Percentiles rank a stretch among this genome's conserved stretches.
These are phyloP conservation scores for Zasmidium angulare DNA, from an alignment of 2,329 filamentous ascomycete species.

Conservation along the genomic window DNA sequence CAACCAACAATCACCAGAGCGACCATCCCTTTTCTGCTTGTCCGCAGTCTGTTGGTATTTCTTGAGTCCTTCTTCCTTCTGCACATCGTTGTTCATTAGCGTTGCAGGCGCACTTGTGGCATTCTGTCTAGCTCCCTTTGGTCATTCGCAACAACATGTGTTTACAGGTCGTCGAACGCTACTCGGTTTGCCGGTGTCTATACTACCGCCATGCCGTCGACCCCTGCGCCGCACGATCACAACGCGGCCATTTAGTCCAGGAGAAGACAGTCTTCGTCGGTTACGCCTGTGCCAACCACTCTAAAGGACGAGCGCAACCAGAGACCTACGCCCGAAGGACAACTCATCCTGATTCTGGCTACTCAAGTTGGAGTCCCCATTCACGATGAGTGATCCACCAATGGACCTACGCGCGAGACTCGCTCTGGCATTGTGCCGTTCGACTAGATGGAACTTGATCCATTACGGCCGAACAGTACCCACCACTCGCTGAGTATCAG, in stretches of 20 bases:
- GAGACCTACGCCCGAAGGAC: slow-evolving; percentile 3
- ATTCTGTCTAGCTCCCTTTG: not conserved
- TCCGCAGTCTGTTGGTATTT: not conserved
- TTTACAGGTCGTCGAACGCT: slow-evolving; percentile 81
- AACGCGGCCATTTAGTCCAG: slow-evolving; percentile 68
- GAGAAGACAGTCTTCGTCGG: slow-evolving; percentile 79
- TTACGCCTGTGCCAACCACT: slow-evolving; percentile 62
- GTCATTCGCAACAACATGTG: slow-evolving; percentile 63
- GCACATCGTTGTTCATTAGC: not conserved
- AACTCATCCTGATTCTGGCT: slow-evolving; percentile 24
- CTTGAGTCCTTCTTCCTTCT: not conserved
- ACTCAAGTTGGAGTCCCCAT: slow-evolving; percentile 19
- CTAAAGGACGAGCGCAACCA: slow-evolving; percentile 13
- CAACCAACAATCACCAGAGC: not conserved
- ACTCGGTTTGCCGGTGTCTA: slow-evolving; percentile 81
- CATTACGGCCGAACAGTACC: not conserved
- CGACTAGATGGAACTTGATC: no score
- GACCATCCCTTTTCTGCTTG: not conserved
- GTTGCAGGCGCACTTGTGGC: slow-evolving; percentile 1
- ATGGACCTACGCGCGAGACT: not conserved
- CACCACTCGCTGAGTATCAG: not conserved
- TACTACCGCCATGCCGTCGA: slow-evolving; percentile 88
- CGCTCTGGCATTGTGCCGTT: not conserved
- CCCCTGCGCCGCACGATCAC: slow-evolving; percentile 73
- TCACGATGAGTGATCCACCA: slow-evolving; percentile 1